These are phyloP conservation scores for Vitis hybrid DNA, from an alignment of 177 flowering plant species.

Conservation along the genomic window DNA sequence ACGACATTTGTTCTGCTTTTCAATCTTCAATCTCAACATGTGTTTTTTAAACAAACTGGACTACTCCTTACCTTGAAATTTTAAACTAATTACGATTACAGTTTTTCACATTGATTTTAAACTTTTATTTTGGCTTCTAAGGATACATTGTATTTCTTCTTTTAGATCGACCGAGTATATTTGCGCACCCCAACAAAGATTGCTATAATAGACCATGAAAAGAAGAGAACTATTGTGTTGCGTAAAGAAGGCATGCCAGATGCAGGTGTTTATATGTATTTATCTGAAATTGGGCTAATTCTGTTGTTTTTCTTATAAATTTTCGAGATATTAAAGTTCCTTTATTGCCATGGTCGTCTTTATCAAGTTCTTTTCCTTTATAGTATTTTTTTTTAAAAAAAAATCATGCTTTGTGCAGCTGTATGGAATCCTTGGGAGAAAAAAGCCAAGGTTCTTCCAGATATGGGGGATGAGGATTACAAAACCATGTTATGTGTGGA, in stretches of 20 bases:
- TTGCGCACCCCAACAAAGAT: constrained; percentile 76
- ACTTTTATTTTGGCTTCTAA: not conserved
- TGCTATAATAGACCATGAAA: constrained; percentile 85
- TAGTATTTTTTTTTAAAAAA: not conserved
- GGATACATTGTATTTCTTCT: not conserved
- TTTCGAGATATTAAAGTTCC: not conserved
- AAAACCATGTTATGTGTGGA: constrained; percentile 60
- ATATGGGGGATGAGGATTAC: constrained; percentile 71
- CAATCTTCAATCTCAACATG: too few relatives aligned
- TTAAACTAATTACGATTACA: too few relatives aligned
- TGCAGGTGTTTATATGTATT: constrained; percentile 51
- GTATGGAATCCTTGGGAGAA: constrained; percentile 85
- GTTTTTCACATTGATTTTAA: too few relatives aligned
- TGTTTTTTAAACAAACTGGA: too few relatives aligned
- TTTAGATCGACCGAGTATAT: constrained; percentile 72
- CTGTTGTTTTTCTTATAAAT: not conserved
- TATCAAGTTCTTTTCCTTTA: not conserved
- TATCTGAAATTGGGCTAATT: not conserved
- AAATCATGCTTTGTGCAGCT: constrained; percentile 28
- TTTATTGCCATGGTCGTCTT: not conserved
- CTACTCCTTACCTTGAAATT: too few relatives aligned
- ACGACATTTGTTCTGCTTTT: constrained; percentile 2
- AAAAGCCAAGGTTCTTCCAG: constrained; percentile 57
- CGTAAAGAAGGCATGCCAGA: constrained; percentile 80
- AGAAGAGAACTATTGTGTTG: constrained; percentile 72